Evolutionary conservation across 179 eudicot species (phyloP).

Genomic region (Pouteria campechiana): DNA sequence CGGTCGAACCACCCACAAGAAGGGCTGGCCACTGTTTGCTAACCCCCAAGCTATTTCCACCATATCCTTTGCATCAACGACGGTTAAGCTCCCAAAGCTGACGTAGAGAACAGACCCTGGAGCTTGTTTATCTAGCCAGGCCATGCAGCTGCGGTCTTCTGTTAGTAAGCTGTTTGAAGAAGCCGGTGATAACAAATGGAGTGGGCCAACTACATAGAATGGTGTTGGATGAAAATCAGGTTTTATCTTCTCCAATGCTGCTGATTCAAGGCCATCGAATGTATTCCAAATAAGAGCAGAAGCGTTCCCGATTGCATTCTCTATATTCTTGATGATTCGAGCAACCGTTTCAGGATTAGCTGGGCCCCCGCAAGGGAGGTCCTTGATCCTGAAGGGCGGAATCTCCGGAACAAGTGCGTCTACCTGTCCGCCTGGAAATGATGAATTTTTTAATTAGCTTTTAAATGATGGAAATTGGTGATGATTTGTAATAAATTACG

Average conservation of each 20-base stretch:
- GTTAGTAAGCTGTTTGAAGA: constrained; percentile 5
- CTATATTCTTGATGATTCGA: constrained; percentile 5
- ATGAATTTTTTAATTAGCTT: too few relatives aligned
- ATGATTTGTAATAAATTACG: too few relatives aligned
- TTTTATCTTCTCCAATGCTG: too few relatives aligned
- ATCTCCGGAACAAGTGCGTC: constrained; percentile 29
- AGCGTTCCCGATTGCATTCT: constrained; percentile 19
- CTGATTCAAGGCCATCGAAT: constrained; percentile 5
- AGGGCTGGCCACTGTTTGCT: constrained; percentile 21
- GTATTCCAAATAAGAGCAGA: constrained; percentile 18
- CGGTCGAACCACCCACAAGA: constrained; percentile 31
- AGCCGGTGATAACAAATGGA: constrained; percentile 13
- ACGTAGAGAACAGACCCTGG: constrained; percentile 26
- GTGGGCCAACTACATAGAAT: constrained; percentile 23
- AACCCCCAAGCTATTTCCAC: constrained; percentile 26
- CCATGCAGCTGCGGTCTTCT: constrained; percentile 12
- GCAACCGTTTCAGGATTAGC: neutral
- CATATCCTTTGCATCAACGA: constrained; percentile 9
- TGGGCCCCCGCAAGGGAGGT: constrained; percentile 14
- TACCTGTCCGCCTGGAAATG: constrained; percentile 12
- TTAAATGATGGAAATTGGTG: too few relatives aligned
- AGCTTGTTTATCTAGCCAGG: constrained; percentile 28
- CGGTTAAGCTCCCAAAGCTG: constrained; percentile 34
- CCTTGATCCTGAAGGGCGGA: constrained; percentile 20
- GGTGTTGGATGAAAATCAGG: constrained; percentile 2